Evolutionary conservation across 352 stramenopile genomes (phyloP), one percentile per base, ranked within the genome.

Genomic region (Globisporangium perplexum): DNA sequence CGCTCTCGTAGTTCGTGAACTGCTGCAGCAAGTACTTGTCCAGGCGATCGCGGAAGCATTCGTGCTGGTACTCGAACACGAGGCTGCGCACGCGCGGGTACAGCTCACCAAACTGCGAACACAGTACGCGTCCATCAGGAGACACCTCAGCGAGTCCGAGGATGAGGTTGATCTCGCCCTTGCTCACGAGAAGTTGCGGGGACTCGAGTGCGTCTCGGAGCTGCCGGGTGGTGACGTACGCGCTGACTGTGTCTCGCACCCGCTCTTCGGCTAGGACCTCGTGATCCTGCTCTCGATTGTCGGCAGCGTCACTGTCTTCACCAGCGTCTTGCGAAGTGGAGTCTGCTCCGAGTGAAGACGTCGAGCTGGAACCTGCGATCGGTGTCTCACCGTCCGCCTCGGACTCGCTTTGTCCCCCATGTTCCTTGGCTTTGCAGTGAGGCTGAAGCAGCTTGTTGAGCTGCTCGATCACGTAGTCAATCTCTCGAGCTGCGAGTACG

Each of bases 41-140:
- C 0, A 67, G 24, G 12, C 60, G 59, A 23, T 85, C 70, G 4
- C 53, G 33, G 38, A 90, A 83, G 5, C 60, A 68, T 28, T 66
- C 72, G 14, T 62, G 53, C 45, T 90, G 78, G 55, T 73, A 90
- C 58, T 69, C 63, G 38, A 90, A 90, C 44, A 90, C 65, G 51
- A 74, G 57, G 7, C 60, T 65, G 41, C 78, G 70, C 26, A 84
- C 72, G 18, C 70, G 74, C 24, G 69, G 60, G 22, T 82, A 53
- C 6, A 90, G 47, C 31, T 70, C 52, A 1, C 59, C 57, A 0
- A 88, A 61, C 12, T 74, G 62, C 6, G 68, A 53, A 36, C 68
- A 78, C 2, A 69, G 47, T 22, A 87, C 64, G 0, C 66, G 47
- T 1, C 63, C 62, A 10, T 59, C 74, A 8, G 63, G 35, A 4